Evolutionary conservation across 176 grass and related monocot genomes (phyloP), one percentile per base, ranked within the genome.

Genomic region (Miscanthus lutarioriparius): DNA sequence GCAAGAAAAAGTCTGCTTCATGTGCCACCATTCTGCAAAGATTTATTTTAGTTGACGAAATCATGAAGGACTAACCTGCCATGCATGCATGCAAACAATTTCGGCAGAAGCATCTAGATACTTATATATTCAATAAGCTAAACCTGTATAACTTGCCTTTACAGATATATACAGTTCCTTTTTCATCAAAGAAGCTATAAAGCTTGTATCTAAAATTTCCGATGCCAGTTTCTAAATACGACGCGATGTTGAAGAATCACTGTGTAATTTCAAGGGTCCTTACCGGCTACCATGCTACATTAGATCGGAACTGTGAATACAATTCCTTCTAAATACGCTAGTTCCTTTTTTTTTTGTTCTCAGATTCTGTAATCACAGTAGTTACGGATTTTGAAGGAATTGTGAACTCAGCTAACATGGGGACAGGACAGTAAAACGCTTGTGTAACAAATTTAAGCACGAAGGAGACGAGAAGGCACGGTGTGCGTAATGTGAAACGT

Each of bases 401-500:
- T 54, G 53, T 36, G 19, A 56, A n/a, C 73, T 76, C 27, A 37
- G 11, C 19, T 0, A 20, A 76, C 28, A 56, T 2, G 38, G 5
- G 1, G 20, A 7, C 28, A 4, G 1, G 20, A 7, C 28, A 56
- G 74, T 23, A n/a, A 37, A 75, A 54, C 47, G 47, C 27, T 35
- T 22, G 9, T 35, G 27, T 53, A 51, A 51, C 64, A 33, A 10
- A 69, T 63, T 69, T 38, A 74, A 61, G 11, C 37, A 47, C 64
- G 70, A 74, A 19, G 32, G 32, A 28, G 22, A 72, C 7, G 22
- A 48, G 19, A 58, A 70, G 33, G 54, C 45, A 44, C 15, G 16
- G 40, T n/a, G 14, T 15, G 39, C 26, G 72, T 28, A 49, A 37
- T 39, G 77, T 0, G 32, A 66, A 26, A 71, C 95, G 69, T 87